Evolutionary conservation across 768 basidiomycete species (phyloP), one percentile per base, ranked within the genome.

Genomic region (Mycena galopus): DNA sequence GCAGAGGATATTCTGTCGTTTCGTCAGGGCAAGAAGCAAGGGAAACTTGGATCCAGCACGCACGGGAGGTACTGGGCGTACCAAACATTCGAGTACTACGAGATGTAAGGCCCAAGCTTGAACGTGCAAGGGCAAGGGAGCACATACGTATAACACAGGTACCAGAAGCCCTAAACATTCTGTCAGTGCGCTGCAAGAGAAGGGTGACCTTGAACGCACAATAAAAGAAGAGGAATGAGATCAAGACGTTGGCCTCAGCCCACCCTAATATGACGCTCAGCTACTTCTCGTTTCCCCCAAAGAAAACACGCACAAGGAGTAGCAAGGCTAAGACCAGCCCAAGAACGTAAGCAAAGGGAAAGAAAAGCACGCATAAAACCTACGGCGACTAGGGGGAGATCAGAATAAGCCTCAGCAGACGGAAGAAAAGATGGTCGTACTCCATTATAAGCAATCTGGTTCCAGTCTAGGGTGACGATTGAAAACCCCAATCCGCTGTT

Each of bases 221-320:
- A 78, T 90, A 91, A 78, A 94, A 89, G 74, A 91, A 79, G 53
- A 91, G 80, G 75, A 94, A 90, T 12, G 91, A 89, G 39, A 84
- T 81, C 65, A 88, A 84, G 32, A 94, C 84, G 78, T 94, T 94
- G 6, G 90, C 92, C 77, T 92, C 89, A 4, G 92, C 91, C 93
- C 92, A 94, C 92, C 92, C 93, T 78, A 55, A 66, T 8, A 47
- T 75, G 25, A 79, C 73, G 65, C 74, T 72, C 74, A 72, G 27
- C 29, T 25, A 58, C 27, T 10, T 17, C 47, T n/a, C 23, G 25
- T n/a, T 32, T 47, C 33, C 35, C 33, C 42, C 63, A 12, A 65
- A 47, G 16, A 27, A 29, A n/a, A 67, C 39, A 39, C 84, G 60
- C 79, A 87, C 87, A 88, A 69, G 86, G 87, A 51, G 87, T 87